These are phyloP conservation scores for Sporothrix luriei DNA, from an alignment of 2,329 filamentous ascomycete genomes.

Conservation along the genomic window DNA sequence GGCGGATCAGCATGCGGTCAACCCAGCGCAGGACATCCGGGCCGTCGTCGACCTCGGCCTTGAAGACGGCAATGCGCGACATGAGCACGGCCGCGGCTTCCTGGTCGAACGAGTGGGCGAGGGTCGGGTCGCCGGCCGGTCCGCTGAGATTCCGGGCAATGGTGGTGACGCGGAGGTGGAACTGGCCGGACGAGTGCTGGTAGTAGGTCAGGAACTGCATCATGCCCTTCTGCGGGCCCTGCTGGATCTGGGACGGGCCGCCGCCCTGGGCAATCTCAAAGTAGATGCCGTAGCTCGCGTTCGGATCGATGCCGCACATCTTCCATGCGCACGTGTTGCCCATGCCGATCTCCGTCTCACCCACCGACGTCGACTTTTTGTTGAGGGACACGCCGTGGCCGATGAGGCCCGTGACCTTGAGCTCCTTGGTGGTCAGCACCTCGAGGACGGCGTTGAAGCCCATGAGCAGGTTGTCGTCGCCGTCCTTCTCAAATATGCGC, in stretches of 20 bases:
- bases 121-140: constrained; percentile 88
- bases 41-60: constrained; percentile 96
- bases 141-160: constrained; percentile 89
- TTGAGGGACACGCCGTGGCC: constrained; percentile 95
- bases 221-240: constrained; percentile 87
- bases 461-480: constrained; percentile 92
- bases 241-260: constrained; percentile 75
- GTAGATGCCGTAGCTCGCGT: constrained; percentile 91
- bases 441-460: constrained; percentile 97
- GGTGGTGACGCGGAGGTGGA: constrained; percentile 93
- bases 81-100: constrained; percentile 97
- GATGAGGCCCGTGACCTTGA: constrained; percentile 96
- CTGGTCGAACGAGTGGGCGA: constrained; percentile 97
- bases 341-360: constrained; percentile 96
- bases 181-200: constrained; percentile 94
- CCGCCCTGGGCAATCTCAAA: constrained; percentile 97
- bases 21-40: constrained; percentile 99
- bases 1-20: constrained; percentile 93
- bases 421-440: constrained; percentile 93
- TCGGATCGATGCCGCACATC: constrained; percentile 97
- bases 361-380: constrained; percentile 96
- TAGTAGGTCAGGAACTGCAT: constrained; percentile 99
- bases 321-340: constrained; percentile 99
- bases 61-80: constrained; percentile 99
- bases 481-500: constrained; percentile 95